Base-by-base conservation (phyloP, 164 flowering plant genomes). In the Paratinospora sagittata region DNA sequence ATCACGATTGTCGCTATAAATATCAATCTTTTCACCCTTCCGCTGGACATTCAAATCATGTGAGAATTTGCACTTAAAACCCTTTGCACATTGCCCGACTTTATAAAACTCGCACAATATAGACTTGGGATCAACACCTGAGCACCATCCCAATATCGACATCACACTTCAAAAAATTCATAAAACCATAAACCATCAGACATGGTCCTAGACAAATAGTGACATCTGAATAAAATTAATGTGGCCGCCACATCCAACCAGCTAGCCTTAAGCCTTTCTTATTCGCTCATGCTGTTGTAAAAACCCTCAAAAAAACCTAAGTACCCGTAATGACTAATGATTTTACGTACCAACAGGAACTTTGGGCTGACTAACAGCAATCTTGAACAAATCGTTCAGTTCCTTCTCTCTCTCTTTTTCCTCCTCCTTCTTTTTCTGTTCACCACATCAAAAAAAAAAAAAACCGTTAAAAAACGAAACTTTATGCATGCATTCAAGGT, bases 61-160 rank as follows among this genome's bases (percentile, higher is more conserved):
- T 0, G 99, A 95, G 78, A 95, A 95, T 82, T 95, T 95, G 88
- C 99, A 95, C 77, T 93, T 95, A 72, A 93, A 95, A 27, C 99
- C 99, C 80, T 93, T 95, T 0, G 86, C 72, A 76, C 99, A 95
- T 81, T 95, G 99, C 71, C 99, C 98, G 33, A 69, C 98, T 78
- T 95, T 95, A 75, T 72, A 95, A 76, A 90, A 90, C 74, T 93
- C 99, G 57, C 99, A 95, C 10, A 95, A 52, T 72, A 95, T 90
- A 17, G 99, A 92, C 85, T 95, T 95, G 62, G 98, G 99, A 90
- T 95, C 99, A 79, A 92, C 97, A 80, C 99, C 97, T 90, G 86
- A 49, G 16, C 76, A 76, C 17, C 49, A 70, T 3, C 52, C 66
- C 55, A 58, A n/a, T 41, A 55, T 34, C 21, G 13, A 70, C 14